Evolutionary conservation across 2,329 filamentous ascomycete genomes (phyloP).

Genomic region (Neofusicoccum parvum): DNA sequence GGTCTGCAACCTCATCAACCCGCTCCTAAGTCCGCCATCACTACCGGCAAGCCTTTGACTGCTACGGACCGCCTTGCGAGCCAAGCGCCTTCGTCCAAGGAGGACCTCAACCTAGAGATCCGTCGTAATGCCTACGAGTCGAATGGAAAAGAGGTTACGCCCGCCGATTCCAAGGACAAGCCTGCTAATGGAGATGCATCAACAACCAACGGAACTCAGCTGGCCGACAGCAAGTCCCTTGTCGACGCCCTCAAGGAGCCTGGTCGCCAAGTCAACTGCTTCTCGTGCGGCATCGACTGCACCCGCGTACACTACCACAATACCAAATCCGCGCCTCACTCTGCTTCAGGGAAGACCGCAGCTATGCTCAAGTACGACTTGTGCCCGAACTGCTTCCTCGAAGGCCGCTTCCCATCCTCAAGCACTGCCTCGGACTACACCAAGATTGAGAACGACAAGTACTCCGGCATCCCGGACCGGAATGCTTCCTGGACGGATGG

Average conservation of each 20-base stretch:
- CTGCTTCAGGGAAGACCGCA: constrained; percentile 53
- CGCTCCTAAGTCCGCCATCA: constrained; percentile 68
- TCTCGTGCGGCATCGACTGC: constrained; percentile 91
- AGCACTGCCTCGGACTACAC: constrained; percentile 80
- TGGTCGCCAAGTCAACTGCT: constrained; percentile 75
- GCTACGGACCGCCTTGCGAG: constrained; percentile 73
- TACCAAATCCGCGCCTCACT: constrained; percentile 58
- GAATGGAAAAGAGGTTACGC: constrained; percentile 80
- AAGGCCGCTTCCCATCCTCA: constrained; percentile 78
- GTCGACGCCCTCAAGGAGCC: constrained; percentile 62
- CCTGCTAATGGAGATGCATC: constrained; percentile 62
- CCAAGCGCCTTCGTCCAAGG: constrained; percentile 68
- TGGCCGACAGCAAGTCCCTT: constrained; percentile 66
- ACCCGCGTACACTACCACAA: constrained; percentile 71
- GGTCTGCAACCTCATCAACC: constrained; percentile 96
- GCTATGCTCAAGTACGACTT: constrained; percentile 76
- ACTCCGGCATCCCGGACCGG: constrained; percentile 75
- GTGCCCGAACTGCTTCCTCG: constrained; percentile 87
- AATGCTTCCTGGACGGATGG: constrained; percentile 90
- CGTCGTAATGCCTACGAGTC: constrained; percentile 95
- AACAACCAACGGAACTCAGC: constrained; percentile 64
- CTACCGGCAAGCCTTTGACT: constrained; percentile 61
- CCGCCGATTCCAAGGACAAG: constrained; percentile 67
- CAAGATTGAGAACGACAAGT: constrained; percentile 85
- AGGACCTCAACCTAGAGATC: constrained; percentile 87